Percentiles rank a stretch among this genome's conserved stretches.
phyloP scores from a whole-genome alignment of 2,329 filamentous ascomycete species.

The Chaetothyriales sp. region DNA sequence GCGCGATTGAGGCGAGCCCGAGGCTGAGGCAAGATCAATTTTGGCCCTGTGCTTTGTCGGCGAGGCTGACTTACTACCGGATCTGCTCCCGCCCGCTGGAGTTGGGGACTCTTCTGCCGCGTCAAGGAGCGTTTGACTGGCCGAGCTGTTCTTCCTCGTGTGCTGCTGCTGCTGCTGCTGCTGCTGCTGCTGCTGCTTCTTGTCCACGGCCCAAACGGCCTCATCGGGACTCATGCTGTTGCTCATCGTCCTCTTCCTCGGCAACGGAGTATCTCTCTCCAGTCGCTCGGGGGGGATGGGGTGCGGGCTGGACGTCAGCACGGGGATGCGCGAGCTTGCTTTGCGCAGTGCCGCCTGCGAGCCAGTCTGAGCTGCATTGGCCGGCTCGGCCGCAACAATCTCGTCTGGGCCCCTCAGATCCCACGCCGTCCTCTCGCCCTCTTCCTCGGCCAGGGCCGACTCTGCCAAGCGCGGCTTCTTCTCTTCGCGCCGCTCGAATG shows the following conservation, averaged over 20 bases:
- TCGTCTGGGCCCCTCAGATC: constrained; percentile 68
- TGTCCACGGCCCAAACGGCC: constrained; percentile 45
- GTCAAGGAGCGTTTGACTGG: constrained; percentile 19
- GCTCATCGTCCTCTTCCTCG: constrained; percentile 46
- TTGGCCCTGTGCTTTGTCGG: constrained; percentile 19
- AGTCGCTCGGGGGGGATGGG: constrained; percentile 59
- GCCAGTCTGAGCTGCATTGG: constrained; percentile 34
- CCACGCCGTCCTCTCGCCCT: constrained; percentile 43
- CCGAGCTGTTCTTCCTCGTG: constrained; percentile 40
- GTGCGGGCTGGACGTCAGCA: constrained; percentile 64
- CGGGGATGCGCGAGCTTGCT: constrained; percentile 68
- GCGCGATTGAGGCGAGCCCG: constrained; percentile 19
- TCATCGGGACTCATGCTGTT: constrained; percentile 47
- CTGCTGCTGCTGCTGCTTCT: too few relatives aligned
- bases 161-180: too few relatives aligned
- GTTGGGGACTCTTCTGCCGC: constrained; percentile 6
- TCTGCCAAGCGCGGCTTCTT: constrained; percentile 21
- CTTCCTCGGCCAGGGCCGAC: constrained; percentile 29
- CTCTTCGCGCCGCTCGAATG: constrained; percentile 27
- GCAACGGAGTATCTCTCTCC: constrained; percentile 58
- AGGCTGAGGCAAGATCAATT: constrained; percentile 19
- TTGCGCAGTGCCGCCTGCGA: constrained; percentile 41
- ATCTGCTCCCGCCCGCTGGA: background rate
- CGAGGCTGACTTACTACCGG: constrained; percentile 16
- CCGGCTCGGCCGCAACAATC: constrained; percentile 49